Evolutionary conservation across 768 basidiomycete genomes (phyloP).

Genomic region (Mycena vulgaris): DNA sequence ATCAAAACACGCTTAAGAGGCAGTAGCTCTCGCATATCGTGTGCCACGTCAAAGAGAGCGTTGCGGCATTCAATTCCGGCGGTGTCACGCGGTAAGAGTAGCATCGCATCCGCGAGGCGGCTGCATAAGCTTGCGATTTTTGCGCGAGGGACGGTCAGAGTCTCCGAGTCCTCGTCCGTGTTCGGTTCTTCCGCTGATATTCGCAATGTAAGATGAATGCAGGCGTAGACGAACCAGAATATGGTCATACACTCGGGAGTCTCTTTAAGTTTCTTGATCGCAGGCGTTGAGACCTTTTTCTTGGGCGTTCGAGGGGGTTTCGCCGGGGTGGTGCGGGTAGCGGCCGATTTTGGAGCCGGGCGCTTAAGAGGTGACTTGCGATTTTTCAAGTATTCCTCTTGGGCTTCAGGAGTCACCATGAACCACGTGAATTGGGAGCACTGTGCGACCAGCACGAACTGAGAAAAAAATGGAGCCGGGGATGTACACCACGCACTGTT

Average conservation of each 20-base stretch:
- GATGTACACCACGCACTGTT: not conserved
- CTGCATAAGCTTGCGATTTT: not conserved
- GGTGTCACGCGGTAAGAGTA: slow-evolving; percentile 9
- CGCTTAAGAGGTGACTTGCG: not conserved
- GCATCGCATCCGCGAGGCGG: slow-evolving; percentile 16
- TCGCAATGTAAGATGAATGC: not conserved
- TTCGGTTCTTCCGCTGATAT: not conserved
- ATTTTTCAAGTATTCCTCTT: slow-evolving; percentile 27
- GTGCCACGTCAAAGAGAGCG: slow-evolving; percentile 3
- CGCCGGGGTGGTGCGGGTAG: not conserved
- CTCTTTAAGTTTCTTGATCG: not conserved
- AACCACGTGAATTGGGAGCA: slow-evolving; percentile 32
- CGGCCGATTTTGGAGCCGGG: not conserved
- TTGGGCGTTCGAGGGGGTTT: not conserved
- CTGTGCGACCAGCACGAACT: not conserved
- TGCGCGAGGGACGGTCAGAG: not conserved
- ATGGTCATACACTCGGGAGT: slow-evolving; percentile 15
- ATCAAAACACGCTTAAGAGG: not conserved
- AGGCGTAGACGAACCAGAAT: not conserved
- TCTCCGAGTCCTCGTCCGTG: not conserved
- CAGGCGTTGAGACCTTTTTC: not conserved
- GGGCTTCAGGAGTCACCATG: slow-evolving; percentile 34
- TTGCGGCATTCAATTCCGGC: slow-evolving; percentile 7
- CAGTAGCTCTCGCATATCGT: slow-evolving; percentile 12
- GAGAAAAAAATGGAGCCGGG: too few relatives aligned